These are phyloP conservation scores for Sodiomyces alkalinus DNA, from an alignment of 2,329 filamentous ascomycete species.

Conservation along the genomic window DNA sequence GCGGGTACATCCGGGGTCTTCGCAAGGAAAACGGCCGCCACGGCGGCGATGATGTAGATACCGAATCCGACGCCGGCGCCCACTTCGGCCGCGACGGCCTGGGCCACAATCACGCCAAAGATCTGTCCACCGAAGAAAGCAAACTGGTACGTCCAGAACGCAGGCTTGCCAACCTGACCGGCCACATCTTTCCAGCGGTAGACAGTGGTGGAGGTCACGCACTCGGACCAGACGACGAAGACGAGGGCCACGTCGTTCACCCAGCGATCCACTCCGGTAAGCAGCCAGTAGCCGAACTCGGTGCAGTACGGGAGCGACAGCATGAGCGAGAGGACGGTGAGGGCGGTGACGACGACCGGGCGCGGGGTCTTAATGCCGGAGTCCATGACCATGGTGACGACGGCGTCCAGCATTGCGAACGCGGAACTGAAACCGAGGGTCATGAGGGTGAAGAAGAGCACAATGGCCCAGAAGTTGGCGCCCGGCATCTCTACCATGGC, in stretches of 20 bases:
- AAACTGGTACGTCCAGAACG: slow-evolving; percentile 29
- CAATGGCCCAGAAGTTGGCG: slow-evolving; percentile 41
- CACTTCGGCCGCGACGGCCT: slow-evolving; percentile 24
- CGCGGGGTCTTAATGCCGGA: slow-evolving; percentile 30
- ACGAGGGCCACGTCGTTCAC: slow-evolving; percentile 38
- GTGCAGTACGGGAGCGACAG: slow-evolving; percentile 41
- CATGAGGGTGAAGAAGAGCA: slow-evolving; percentile 41
- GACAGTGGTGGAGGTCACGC: slow-evolving; percentile 34
- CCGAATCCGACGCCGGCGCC: slow-evolving; percentile 37
- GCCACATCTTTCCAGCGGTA: slow-evolving; percentile 35
- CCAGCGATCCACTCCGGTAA: slow-evolving; percentile 39
- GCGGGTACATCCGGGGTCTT: slow-evolving; percentile 25
- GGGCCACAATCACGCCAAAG: slow-evolving; percentile 32
- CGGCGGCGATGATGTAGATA: slow-evolving; percentile 26
- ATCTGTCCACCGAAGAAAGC: slow-evolving; percentile 39
- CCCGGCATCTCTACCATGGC: slow-evolving; percentile 41
- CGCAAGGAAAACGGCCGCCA: slow-evolving; percentile 23
- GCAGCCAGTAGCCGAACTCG: slow-evolving; percentile 39
- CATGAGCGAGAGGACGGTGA: slow-evolving; percentile 34
- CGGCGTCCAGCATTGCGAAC: slow-evolving; percentile 43
- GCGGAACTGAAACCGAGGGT: slow-evolving; percentile 42
- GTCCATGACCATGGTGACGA: slow-evolving; percentile 37
- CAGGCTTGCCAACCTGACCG: slow-evolving; percentile 24
- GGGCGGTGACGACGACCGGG: slow-evolving; percentile 29
- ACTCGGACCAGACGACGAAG: slow-evolving; percentile 37